These are phyloP conservation scores for Saccharomycopsis fibuligera DNA, from an alignment of 805 yeast species.

Conservation along the genomic window DNA sequence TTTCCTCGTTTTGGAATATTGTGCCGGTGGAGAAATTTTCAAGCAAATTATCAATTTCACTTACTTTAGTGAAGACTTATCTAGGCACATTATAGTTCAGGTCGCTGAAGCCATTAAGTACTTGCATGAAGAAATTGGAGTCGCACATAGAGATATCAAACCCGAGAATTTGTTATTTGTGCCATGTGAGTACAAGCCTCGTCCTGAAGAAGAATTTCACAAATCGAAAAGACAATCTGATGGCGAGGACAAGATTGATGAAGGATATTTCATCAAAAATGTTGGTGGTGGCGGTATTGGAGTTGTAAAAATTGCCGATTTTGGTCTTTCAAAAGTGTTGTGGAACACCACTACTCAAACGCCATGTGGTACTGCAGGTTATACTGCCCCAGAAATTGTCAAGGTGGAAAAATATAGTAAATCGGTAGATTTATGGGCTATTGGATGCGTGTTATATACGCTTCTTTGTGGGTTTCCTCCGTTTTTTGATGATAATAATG, in stretches of 20 bases:
- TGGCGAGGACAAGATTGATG: constrained; percentile 54
- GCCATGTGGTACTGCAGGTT: constrained; percentile 73
- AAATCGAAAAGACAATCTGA: constrained; percentile 40
- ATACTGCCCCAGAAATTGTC: constrained; percentile 69
- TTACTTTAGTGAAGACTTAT: constrained; percentile 64
- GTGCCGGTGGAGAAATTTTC: constrained; percentile 76
- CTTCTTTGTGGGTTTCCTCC: constrained; percentile 71
- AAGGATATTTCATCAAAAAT: constrained; percentile 47
- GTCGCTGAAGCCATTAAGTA: constrained; percentile 65
- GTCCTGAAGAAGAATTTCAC: constrained; percentile 13
- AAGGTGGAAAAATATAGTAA: constrained; percentile 54
- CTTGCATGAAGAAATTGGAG: constrained; percentile 62
- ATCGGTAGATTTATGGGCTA: constrained; percentile 68
- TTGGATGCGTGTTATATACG: constrained; percentile 66
- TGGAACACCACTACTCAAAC: constrained; percentile 50
- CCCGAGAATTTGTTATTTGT: constrained; percentile 71
- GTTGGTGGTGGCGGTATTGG: constrained; percentile 65
- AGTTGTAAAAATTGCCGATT: constrained; percentile 58
- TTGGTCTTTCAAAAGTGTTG: constrained; percentile 60
- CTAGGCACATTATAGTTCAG: constrained; percentile 68
- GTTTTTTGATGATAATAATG: constrained; percentile 60
- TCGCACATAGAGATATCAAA: constrained; percentile 76
- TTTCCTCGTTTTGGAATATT: constrained; percentile 59
- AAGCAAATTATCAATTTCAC: constrained; percentile 74
- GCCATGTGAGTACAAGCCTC: constrained; percentile 40